These are phyloP conservation scores for Eucalyptus sp. DNA, from an alignment of 345 rosid genomes.

Conservation along the genomic window DNA sequence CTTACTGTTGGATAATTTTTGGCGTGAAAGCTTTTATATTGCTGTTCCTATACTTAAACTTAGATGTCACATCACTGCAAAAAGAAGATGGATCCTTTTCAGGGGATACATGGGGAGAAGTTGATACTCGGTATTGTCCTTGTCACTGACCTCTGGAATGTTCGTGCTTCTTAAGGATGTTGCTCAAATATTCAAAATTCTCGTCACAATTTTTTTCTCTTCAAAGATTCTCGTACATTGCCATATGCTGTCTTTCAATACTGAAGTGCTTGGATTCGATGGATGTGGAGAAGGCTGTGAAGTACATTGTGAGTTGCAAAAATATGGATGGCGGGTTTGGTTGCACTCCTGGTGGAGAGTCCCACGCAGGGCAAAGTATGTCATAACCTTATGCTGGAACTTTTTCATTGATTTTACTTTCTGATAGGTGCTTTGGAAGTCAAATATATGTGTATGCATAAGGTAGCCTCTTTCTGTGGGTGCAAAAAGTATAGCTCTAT, in stretches of 20 bases:
- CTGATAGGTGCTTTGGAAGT: neutral
- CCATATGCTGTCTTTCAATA: slow-evolving; percentile 75
- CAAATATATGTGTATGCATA: neutral
- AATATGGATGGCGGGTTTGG: slow-evolving; percentile 96
- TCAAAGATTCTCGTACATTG: slow-evolving; percentile 76
- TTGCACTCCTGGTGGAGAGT: slow-evolving; percentile 87
- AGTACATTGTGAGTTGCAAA: slow-evolving; percentile 79
- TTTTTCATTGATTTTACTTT: neutral
- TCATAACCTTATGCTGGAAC: neutral
- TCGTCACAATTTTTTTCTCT: neutral
- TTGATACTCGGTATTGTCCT: slow-evolving; percentile 61
- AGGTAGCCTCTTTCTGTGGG: neutral
- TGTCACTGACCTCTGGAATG: neutral
- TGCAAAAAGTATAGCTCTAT: neutral
- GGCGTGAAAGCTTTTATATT: neutral
- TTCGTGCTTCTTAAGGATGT: neutral
- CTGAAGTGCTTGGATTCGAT: slow-evolving; percentile 47
- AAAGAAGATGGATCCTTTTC: slow-evolving; percentile 94
- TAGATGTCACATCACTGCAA: slow-evolving; percentile 73
- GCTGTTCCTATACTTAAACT: slow-evolving; percentile 9
- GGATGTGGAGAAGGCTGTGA: slow-evolving; percentile 68
- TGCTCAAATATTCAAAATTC: neutral
- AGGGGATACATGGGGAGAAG: slow-evolving; percentile 96
- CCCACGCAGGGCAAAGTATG: slow-evolving; percentile 97
- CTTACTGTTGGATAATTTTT: neutral